Evolutionary conservation across 78 protist species (phyloP), one percentile per base, ranked within the genome.

Genomic region (Dictyostelium firmibasis): DNA sequence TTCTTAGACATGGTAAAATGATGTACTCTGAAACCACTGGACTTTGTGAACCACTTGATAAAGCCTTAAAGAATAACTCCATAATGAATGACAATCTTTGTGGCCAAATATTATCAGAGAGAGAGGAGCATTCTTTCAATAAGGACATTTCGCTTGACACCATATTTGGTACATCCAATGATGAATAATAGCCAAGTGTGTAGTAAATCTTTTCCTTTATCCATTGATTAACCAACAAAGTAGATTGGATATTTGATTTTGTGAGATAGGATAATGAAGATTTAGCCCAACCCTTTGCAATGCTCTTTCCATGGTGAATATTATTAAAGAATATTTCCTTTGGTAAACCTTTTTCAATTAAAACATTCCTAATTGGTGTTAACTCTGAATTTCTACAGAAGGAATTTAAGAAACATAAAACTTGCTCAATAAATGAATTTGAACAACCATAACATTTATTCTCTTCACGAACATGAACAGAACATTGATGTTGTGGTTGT

Each of bases 1-100:
- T 84, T 23, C 47, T 75, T 20, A 97, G 93, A 77, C 93, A 92
- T 50, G 98, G 98, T 9, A 93, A 91, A 44, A 94, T 70, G 84
- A 96, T 50, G 23, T 35, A 69, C 20, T 93, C 97, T 9, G 84
- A 47, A 29, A 95, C 79, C 7, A 50, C 91, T 7, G 97, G 96
- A 13, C 75, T 38, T 36, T 41, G 43, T 9, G 93, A 83, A n/a
- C 95, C 97, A 8, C 23, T 7, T 14, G 50, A 78, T 53, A 91
- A 29, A 7, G 93, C 16, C 29, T 79, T 88, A 76, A 88, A 88
- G 81, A 88, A 84, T 14, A 84, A 1, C 14, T 77, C 81, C 82
- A 93, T 43, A 29, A 74, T 11, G 31, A 81, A 50, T 4, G 83
- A 18, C 25, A 89, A 74, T 64, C 94, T 62, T 25, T 35, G 23